phyloP scores from a whole-genome alignment of 805 yeast species.

The Zygosaccharomyces pseudorouxii region DNA sequence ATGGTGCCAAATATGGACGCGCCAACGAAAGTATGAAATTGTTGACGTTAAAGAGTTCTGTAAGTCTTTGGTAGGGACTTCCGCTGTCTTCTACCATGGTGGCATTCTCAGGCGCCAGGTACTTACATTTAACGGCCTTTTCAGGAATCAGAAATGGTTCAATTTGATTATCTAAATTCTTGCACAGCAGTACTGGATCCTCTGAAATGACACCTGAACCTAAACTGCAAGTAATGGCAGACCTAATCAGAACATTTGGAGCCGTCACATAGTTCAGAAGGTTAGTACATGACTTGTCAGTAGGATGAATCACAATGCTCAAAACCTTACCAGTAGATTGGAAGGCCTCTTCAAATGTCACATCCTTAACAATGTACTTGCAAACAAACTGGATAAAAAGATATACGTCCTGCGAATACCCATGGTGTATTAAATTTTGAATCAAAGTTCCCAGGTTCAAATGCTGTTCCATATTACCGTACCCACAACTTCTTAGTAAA shows the following conservation, averaged over 20 bases:
- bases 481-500: slow-evolving; percentile 48
- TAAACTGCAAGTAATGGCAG: slow-evolving; percentile 83
- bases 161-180: slow-evolving; percentile 56
- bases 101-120: slow-evolving; percentile 46
- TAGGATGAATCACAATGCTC: slow-evolving; percentile 82
- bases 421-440: slow-evolving; percentile 70
- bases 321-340: slow-evolving; percentile 70
- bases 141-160: slow-evolving; percentile 49
- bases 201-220: slow-evolving; percentile 65
- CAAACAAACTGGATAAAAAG: slow-evolving; percentile 71
- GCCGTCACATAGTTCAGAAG: slow-evolving; percentile 85
- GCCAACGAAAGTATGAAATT: slow-evolving; percentile 89
- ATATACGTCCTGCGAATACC: slow-evolving; percentile 82
- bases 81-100: slow-evolving; percentile 40
- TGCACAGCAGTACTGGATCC: slow-evolving; percentile 53
- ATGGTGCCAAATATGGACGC: slow-evolving; percentile 88
- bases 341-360: slow-evolving; percentile 93
- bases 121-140: slow-evolving; percentile 27
- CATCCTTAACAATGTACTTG: slow-evolving; percentile 64
- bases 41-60: slow-evolving; percentile 92
- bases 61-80: slow-evolving; percentile 79
- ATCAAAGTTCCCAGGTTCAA: slow-evolving; percentile 55
- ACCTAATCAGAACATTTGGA: slow-evolving; percentile 85
- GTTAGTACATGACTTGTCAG: slow-evolving; percentile 54
- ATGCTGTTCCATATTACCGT: slow-evolving; percentile 36